Evolutionary conservation across 805 yeast species (phyloP), one percentile per base, ranked within the genome.

Genomic region (Candida khao-thaluensis): DNA sequence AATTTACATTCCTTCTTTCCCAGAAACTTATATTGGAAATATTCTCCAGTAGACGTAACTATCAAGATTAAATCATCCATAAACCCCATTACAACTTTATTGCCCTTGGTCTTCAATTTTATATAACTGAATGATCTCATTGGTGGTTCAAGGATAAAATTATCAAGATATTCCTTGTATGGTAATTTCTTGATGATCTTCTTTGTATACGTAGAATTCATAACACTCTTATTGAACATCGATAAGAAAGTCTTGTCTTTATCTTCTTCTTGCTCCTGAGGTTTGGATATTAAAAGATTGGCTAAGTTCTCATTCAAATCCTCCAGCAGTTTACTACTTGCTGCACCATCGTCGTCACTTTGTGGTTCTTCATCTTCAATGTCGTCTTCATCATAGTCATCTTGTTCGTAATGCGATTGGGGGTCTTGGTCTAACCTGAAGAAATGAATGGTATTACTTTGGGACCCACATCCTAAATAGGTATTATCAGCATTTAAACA

Each of bases 251-350:
- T n/a, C 20, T 32, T 30, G 16, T 44, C 44, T 16, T 42, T 38
- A 21, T 22, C 27, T 9, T 39, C 42, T 12, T 34, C 40, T 8
- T 37, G 30, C 8, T 32, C 39, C 6, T 29, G 26, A 12, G 54
- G 49, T 40, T 64, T 56, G 38, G 61, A 53, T 10, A 64, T 48
- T 6, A 69, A 48, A 24, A 68, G 51, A 36, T 60, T 66, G 11
- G 72, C 71, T 28, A 69, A 49, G 47, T 67, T 69, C 30, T 68
- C 73, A 44, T 69, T 66, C 41, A 69, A 53, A 44, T 66, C 71
- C 35, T 67, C 72, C 28, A 65, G 62, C 32, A 64, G 59, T 21
- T 54, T 44, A 9, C 49, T 47, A 15, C 52, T 44, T 11, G 50
- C 50, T 3, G 50, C 53, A 17, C 54, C 51, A 10, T 51, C 53